Evolutionary conservation across 1,139 yeast species (phyloP).

Genomic region (Geotrichum reessii): DNA sequence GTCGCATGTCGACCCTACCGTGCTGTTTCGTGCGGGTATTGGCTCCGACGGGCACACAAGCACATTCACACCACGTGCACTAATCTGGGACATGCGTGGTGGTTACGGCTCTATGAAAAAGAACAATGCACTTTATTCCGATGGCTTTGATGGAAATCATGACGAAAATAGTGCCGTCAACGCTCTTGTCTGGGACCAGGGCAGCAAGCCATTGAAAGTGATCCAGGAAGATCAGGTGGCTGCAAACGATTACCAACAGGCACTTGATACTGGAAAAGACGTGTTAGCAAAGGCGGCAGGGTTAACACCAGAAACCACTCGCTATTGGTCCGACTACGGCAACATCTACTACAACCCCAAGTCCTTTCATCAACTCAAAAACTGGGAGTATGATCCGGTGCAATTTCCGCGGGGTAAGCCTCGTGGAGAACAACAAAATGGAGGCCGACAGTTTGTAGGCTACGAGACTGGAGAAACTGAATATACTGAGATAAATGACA

Average conservation of each 20-base stretch:
- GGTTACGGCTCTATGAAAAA: constrained; percentile 35
- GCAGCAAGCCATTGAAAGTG: constrained; percentile 10
- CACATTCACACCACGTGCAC: constrained; percentile 73
- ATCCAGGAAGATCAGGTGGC: constrained; percentile 31
- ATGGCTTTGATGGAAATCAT: constrained; percentile 22
- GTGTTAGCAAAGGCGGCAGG: constrained; percentile 22
- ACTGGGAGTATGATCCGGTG: constrained; percentile 51
- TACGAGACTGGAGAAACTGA: constrained; percentile 48
- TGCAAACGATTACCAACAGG: constrained; percentile 55
- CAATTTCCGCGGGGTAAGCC: constrained; percentile 40
- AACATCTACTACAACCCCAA: constrained; percentile 62
- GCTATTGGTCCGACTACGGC: constrained; percentile 79
- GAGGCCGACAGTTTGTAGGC: constrained; percentile 37
- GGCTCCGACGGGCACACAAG: constrained; percentile 40
- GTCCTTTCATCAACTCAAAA: constrained; percentile 47
- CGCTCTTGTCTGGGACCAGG: constrained; percentile 15
- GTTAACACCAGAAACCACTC: constrained; percentile 43
- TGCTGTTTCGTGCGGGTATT: constrained; percentile 43
- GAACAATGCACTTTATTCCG: constrained; percentile 23
- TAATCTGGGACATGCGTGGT: constrained; percentile 64
- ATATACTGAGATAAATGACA: constrained; percentile 36
- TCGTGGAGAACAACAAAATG: constrained; percentile 35
- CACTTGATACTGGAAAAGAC: constrained; percentile 48
- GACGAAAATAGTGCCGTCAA: constrained; percentile 17
- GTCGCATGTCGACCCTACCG: constrained; percentile 43